Evolutionary conservation across 352 stramenopile species (phyloP), one percentile per base, ranked within the genome.

Genomic region (Phytophthora podocarpi): DNA sequence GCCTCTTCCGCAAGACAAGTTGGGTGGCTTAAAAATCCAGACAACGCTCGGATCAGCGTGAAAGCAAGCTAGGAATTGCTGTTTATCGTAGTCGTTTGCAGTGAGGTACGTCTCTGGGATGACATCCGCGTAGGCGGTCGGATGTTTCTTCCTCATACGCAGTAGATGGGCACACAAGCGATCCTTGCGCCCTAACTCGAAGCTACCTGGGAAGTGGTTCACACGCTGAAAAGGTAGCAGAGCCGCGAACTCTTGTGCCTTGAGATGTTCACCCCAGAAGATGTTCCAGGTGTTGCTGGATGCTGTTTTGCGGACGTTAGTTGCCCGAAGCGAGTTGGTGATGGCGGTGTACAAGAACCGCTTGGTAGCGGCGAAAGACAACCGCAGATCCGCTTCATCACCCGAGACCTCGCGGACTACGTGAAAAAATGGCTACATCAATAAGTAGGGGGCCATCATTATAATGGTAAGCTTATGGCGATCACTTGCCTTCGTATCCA

Each of bases 21-120:
- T 91, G 0, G 80, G 81, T 6, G 85, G 85, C 64, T 94, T 94
- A 16, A 91, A 65, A 39, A 94, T 91, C 85, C 85, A 94, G n/a
- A 93, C 56, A 30, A 59, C 55, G 13, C 69, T 66, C 2, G 82
- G 72, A 2, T 83, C 64, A 0, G 77, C 76, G 1, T 68, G 46
- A 24, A 85, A 87, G 13, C 70, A 74, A 1, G 47, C 21, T 5
- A 91, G 54, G 27, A 93, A 93, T 20, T 87, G 80, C 46, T 89
- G 67, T 24, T 70, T 73, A 13, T 90, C 80, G 63, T 88, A 90
- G 27, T 90, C 81, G 24, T 83, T 90, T 1, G 64, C 70, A 2
- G 81, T 91, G n/a, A 93, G 31, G 49, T 72, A 91, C 16, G 84
- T 93, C 57, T 91, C 84, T 5, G 84, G 84, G 46, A 91, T 90